Conservation (phyloP, 202 grass and related monocot genomes). For the Zoysia matrella region DNA sequence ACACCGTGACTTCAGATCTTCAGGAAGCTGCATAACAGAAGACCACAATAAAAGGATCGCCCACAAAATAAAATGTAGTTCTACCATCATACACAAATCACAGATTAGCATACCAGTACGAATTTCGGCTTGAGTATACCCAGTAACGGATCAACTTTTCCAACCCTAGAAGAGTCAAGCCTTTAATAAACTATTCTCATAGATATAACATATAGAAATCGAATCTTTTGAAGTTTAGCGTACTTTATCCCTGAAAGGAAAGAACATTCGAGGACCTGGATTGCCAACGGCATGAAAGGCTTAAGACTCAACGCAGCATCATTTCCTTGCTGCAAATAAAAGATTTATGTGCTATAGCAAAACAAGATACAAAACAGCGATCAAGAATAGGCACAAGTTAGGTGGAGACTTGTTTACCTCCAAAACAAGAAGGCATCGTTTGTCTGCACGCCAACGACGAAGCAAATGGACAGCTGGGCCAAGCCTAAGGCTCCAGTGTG, state of each 20-base stretch:
- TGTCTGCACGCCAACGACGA: constrained; percentile 71
- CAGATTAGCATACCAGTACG: constrained; percentile 57
- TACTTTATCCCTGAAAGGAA: constrained; percentile 95
- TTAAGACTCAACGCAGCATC: constrained; percentile 69
- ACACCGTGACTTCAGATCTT: constrained; percentile 48
- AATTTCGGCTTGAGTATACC: constrained; percentile 71
- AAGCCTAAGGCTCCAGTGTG: constrained; percentile 82
- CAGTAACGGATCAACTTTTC: constrained; percentile 67
- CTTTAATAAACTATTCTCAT: constrained; percentile 4
- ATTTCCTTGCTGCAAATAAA: constrained; percentile 67
- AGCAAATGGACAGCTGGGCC: constrained; percentile 79
- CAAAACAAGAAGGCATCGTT: constrained; percentile 75
- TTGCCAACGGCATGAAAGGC: constrained; percentile 70
- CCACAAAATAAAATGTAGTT: not conserved
- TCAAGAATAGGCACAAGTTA: not conserved
- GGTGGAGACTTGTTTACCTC: constrained; percentile 54
- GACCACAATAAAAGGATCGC: not conserved
- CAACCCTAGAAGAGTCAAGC: constrained; percentile 38
- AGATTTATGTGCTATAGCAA: constrained; percentile 30
- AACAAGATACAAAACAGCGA: not conserved
- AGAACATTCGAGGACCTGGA: constrained; percentile 85
- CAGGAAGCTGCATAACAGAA: constrained; percentile 64
- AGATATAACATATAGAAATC: constrained; percentile 18
- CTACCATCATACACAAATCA: constrained; percentile 9
- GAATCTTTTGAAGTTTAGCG: constrained; percentile 23